Evolutionary conservation across 148 eudicot species (phyloP), one percentile per base, ranked within the genome.

Genomic region (Hydrangea macrophylla): DNA sequence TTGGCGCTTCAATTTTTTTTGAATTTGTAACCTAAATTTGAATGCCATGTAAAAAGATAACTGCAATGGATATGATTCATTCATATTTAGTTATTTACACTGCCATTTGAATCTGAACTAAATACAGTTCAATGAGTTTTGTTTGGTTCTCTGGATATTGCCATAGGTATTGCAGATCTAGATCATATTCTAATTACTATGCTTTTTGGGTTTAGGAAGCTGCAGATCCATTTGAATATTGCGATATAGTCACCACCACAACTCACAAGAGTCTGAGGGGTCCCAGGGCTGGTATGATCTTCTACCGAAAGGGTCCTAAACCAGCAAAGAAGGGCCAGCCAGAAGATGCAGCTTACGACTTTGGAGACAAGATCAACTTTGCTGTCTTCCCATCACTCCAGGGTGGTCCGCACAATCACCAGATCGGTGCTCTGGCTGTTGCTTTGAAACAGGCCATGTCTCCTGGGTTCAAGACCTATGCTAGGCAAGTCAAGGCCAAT

Each of bases 371-470:
- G 73, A 83, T 93, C 87, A 93, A 93, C 80, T 93, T 93, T 82
- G 92, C 98, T 1, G 98, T 93, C 64, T 93, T 93, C 84, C 98
- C 98, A 1, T 79, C 96, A 26, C 91, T 93, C 31, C 98, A 93
- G 84, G 98, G 96, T 59, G 98, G 98, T 69, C 98, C 98, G 9
- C 98, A 93, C 85, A 93, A 93, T 62, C 98, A 93, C 79, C 98
- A 93, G 70, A 93, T 90, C 28, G 98, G 95, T 70, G 96, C 98
- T 62, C 78, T 93, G 79, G 96, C 98, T 60, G 98, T 93, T 67
- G 96, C 98, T 71, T 69, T 93, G 63, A 93, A 93, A 72, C 98
- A 93, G 82, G 96, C 90, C 15, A 74, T 67, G 81, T 24, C 87
- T 58, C 96, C 98, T 69, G 98, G 89, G 53, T 93, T 93, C 78